Evolutionary conservation across 345 rosid species (phyloP).

Genomic region (Alliaria petiolata): DNA sequence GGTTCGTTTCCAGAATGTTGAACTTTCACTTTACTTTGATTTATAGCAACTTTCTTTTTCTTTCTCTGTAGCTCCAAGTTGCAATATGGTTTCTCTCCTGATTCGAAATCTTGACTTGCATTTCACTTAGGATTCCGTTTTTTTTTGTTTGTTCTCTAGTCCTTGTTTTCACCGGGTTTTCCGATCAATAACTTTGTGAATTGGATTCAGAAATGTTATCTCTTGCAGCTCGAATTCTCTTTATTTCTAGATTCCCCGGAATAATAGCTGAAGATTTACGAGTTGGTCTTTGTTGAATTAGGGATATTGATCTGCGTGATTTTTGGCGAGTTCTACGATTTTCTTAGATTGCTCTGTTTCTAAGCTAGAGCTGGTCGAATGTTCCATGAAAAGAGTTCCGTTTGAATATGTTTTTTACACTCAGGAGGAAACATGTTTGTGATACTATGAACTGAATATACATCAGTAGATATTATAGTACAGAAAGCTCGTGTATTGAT

Average conservation of each 20-base stretch:
- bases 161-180: background rate
- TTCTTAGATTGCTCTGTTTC: background rate
- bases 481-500: background rate
- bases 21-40: conserved; percentile 11
- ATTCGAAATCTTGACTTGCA: conserved; percentile 9
- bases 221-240: background rate
- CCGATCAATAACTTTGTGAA: background rate
- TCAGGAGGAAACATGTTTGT: background rate
- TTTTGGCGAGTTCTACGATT: background rate
- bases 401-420: background rate
- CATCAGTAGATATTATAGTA: too few relatives aligned
- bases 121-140: background rate
- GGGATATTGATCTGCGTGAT: background rate
- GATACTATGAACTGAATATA: too few relatives aligned
- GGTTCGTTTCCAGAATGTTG: conserved; percentile 38
- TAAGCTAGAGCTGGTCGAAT: background rate
- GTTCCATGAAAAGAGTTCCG: background rate
- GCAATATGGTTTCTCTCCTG: background rate
- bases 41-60: background rate
- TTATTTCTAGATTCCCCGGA: background rate
- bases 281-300: conserved; percentile 5
- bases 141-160: background rate
- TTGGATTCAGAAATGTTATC: background rate
- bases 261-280: background rate
- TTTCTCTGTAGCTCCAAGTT: background rate